phyloP scores from a whole-genome alignment of 768 basidiomycete species.

The Leccinum pellstonianum region DNA sequence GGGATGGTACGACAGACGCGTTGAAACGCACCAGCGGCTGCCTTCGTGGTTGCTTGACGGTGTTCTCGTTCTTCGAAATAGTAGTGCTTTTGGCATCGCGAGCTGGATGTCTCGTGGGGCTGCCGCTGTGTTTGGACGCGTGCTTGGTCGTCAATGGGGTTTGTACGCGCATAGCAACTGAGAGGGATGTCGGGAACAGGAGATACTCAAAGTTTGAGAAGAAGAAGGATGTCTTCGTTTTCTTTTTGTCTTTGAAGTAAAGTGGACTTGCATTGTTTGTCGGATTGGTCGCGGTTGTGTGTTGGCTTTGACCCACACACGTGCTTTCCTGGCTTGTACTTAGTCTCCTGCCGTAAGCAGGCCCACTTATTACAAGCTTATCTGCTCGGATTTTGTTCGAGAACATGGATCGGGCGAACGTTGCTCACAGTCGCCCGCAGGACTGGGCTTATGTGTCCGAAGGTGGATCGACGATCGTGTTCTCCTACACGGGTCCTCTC shows the following conservation, averaged over 20 bases:
- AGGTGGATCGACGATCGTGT: conserved; percentile 90
- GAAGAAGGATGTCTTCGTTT: not conserved
- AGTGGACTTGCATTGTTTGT: conserved; percentile 21
- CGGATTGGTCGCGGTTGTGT: conserved; percentile 4
- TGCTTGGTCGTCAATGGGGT: conserved; percentile 11
- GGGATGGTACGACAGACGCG: not conserved
- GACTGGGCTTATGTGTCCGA: conserved; percentile 89
- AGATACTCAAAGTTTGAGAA: not conserved
- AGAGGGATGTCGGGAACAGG: not conserved
- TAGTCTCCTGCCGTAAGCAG: no score
- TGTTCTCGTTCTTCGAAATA: conserved; percentile 6
- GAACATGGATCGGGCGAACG: conserved; percentile 15
- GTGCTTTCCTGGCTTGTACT: no score
- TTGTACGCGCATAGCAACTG: conserved; percentile 17
- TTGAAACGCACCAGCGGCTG: conserved; percentile 6
- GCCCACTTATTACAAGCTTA: no score
- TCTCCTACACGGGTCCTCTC: conserved; percentile 67
- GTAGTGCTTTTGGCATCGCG: conserved; percentile 7
- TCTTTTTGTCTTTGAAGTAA: not conserved
- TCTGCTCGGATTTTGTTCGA: no score
- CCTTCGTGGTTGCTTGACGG: conserved; percentile 5
- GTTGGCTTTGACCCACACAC: not conserved
- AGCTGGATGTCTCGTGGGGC: conserved; percentile 13
- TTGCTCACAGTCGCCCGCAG: conserved; percentile 32
- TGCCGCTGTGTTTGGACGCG: not conserved